These are phyloP conservation scores for Alternaria brassicicola DNA, from an alignment of 2,329 filamentous ascomycete genomes.

Conservation along the genomic window DNA sequence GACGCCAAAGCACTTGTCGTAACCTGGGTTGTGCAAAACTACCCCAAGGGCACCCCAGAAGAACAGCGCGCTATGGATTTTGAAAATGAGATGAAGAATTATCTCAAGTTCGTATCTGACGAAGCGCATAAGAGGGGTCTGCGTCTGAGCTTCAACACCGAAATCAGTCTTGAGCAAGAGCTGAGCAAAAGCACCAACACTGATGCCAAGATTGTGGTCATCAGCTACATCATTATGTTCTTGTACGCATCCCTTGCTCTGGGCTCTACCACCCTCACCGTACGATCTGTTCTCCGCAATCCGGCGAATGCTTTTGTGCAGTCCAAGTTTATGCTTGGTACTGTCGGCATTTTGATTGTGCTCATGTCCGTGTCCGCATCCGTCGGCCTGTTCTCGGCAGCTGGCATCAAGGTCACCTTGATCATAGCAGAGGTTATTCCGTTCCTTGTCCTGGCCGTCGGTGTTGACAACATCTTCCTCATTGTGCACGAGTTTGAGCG, in stretches of 20 bases:
- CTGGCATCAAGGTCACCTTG: slow-evolving; percentile 89
- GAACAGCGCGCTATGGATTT: slow-evolving; percentile 83
- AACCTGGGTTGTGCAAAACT: slow-evolving; percentile 94
- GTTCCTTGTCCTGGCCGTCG: slow-evolving; percentile 93
- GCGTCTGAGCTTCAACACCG: slow-evolving; percentile 90
- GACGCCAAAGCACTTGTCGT: slow-evolving; percentile 82
- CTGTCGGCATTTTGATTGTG: slow-evolving; percentile 92
- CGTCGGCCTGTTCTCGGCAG: slow-evolving; percentile 91
- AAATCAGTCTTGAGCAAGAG: slow-evolving; percentile 93
- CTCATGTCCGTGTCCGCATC: slow-evolving; percentile 97
- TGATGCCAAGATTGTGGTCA: slow-evolving; percentile 92
- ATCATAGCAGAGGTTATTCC: slow-evolving; percentile 99
- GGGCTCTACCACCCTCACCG: slow-evolving; percentile 81
- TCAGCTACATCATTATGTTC: slow-evolving; percentile 99
- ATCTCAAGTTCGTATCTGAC: slow-evolving; percentile 76
- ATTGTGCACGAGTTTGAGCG: slow-evolving; percentile 98
- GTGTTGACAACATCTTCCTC: slow-evolving; percentile 98
- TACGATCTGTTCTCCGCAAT: slow-evolving; percentile 78
- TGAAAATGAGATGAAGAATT: slow-evolving; percentile 77
- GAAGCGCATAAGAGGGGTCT: slow-evolving; percentile 81
- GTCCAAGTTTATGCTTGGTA: slow-evolving; percentile 95
- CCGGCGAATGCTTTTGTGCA: slow-evolving; percentile 86
- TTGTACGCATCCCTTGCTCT: slow-evolving; percentile 92
- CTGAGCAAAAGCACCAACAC: slow-evolving; percentile 98
- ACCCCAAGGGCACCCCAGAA: slow-evolving; percentile 72